Conservation (phyloP, 768 basidiomycete species). For the Leucogyrophana mollusca region DNA sequence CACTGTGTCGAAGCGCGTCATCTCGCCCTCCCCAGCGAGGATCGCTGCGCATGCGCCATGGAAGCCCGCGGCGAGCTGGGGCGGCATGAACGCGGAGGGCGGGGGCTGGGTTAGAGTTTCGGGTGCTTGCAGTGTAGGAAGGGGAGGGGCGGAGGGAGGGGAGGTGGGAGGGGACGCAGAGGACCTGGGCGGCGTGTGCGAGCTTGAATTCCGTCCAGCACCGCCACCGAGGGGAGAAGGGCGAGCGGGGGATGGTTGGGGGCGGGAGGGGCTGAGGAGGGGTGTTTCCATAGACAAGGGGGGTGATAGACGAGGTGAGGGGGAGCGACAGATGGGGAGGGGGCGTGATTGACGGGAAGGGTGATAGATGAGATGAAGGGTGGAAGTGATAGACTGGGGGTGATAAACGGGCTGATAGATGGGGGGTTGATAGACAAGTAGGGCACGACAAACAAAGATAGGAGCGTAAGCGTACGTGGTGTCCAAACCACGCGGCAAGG, state of each 20-base stretch:
- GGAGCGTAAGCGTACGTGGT: no score
- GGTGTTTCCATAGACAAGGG: no score
- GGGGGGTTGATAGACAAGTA: no score
- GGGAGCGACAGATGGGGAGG: not conserved
- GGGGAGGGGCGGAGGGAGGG: not conserved
- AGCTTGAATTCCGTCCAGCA: constrained; percentile 5
- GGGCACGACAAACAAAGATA: no score
- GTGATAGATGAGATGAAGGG: no score
- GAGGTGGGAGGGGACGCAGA: no score
- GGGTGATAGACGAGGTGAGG: no score
- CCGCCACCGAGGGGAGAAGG: constrained; percentile 18
- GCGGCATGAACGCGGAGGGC: constrained; percentile 5
- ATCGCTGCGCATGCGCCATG: constrained; percentile 39
- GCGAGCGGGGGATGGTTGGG: constrained; percentile 1
- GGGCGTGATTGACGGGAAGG: no score
- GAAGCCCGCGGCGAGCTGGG: constrained; percentile 10
- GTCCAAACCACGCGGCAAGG: no score
- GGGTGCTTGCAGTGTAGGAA: constrained; percentile 3
- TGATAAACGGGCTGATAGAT: no score
- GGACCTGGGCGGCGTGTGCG: no score
- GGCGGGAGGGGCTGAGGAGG: constrained; percentile 12
- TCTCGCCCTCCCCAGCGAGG: constrained; percentile 44
- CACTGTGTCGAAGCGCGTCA: constrained; percentile 60
- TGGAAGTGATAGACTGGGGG: no score
- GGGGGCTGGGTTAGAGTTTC: not conserved